Base-by-base conservation (phyloP, 2,329 filamentous ascomycete species). In the Onygena corvina region DNA sequence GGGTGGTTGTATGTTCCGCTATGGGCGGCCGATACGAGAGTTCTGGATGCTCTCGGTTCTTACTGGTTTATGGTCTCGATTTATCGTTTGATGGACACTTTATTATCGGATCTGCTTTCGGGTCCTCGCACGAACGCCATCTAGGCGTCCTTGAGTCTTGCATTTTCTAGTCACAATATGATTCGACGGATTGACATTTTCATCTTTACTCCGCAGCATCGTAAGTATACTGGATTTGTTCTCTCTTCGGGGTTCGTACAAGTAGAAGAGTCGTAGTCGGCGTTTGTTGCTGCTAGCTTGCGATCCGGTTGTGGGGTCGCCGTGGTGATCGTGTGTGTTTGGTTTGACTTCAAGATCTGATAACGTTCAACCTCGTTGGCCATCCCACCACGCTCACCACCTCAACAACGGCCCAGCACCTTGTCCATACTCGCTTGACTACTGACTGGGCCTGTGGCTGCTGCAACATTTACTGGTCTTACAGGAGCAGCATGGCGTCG, bases 1-100 rank as follows among this genome's bases (percentile, higher is more conserved):
- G 20, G 35, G 20, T 14, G 18, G 25, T 40, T 51, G 14, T 14
- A 9, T 47, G 23, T 40, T 51, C 38, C 31, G 45, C 52, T 27
- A 50, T 51, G 42, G 27, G 6, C 6, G 20, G 12, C 25, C 20
- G 21, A 25, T 12, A 23, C 18, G 20, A 23, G 18, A n/a, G 25
- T 40, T 9, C 21, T 12, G 20, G 35, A 40, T 40, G 18, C 11
- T 21, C 3, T 9, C 21, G 20, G 20, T 18, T 25, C 25, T 40
- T 4, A 40, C 35, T 38, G 16, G 35, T 21, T n/a, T 38, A 20
- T 23, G 18, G 27, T 29, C 35, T 7, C 18, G 7, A 9, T 38
- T 38, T 9, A 9, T 38, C 2, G 5, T 38, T 38, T 20, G 35
- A 12, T 38, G 4, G 35, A 21, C 18, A 21, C n/a, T n/a, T 38